These are phyloP conservation scores for Sclerotiophoma versabilis DNA, from an alignment of 2,329 filamentous ascomycete genomes.

Conservation along the genomic window DNA sequence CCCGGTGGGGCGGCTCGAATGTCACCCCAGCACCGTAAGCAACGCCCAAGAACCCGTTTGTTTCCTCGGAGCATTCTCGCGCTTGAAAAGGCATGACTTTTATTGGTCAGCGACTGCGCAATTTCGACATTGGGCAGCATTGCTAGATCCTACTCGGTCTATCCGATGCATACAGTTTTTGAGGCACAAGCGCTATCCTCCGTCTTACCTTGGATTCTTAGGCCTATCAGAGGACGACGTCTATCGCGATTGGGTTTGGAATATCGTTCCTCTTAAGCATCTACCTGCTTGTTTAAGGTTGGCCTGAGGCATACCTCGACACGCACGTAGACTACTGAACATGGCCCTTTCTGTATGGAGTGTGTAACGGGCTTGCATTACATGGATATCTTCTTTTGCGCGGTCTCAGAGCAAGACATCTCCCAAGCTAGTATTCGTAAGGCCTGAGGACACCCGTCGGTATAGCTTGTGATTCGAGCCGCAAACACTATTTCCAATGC, in stretches of 20 bases:
- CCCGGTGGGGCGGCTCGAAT: slow-evolving; percentile 3
- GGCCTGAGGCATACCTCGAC: not conserved
- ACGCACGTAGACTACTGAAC: not conserved
- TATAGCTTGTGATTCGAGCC: not conserved
- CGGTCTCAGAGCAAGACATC: not conserved
- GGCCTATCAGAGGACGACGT: slow-evolving; percentile 7
- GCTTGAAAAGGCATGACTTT: not conserved
- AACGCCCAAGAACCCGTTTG: slow-evolving; percentile 10
- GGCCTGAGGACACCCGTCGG: not conserved
- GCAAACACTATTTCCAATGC: not conserved
- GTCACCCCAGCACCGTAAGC: slow-evolving; percentile 26
- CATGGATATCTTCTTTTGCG: not conserved
- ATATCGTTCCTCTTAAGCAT: not conserved
- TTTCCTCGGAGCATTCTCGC: slow-evolving; percentile 1
- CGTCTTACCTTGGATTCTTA: not conserved
- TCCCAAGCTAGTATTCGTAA: not conserved
- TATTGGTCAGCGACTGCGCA: not conserved
- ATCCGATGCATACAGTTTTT: slow-evolving; percentile 1
- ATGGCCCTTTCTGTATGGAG: slow-evolving; percentile 1
- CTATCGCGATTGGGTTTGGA: slow-evolving; percentile 3
- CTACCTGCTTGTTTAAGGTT: not conserved
- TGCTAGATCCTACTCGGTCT: not conserved
- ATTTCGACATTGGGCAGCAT: slow-evolving; percentile 4
- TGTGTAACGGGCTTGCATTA: slow-evolving; percentile 12
- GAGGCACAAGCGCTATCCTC: slow-evolving; percentile 1